Evolutionary conservation across 2,329 filamentous ascomycete species (phyloP).

Genomic region (Fusarium fujikuroi): DNA sequence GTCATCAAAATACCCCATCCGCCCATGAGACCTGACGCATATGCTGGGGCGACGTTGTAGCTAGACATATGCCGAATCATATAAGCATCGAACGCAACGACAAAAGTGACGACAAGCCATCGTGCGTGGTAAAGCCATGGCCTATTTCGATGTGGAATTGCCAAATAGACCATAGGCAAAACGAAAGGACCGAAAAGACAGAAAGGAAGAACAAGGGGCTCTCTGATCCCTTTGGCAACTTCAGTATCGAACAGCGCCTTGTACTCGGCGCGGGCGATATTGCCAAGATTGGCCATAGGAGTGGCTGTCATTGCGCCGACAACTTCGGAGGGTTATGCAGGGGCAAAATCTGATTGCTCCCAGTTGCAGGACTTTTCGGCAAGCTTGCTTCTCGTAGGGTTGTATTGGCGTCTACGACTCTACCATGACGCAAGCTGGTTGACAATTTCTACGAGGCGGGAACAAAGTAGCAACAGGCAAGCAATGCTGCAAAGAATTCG

Average conservation of each 20-base stretch:
- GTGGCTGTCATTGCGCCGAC: constrained; percentile 13
- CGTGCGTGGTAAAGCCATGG: constrained; percentile 61
- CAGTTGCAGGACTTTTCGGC: neutral
- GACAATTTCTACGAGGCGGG: neutral
- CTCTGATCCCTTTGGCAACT: constrained; percentile 52
- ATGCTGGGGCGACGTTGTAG: constrained; percentile 61
- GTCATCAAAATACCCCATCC: constrained; percentile 63
- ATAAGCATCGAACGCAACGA: constrained; percentile 57
- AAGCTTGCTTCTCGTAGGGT: constrained; percentile 10
- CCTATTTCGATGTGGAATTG: constrained; percentile 62
- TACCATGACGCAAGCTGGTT: constrained; percentile 26
- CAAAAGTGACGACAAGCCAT: constrained; percentile 60
- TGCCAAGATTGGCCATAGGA: constrained; percentile 36
- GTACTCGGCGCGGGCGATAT: constrained; percentile 48
- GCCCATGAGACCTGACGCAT: constrained; percentile 61
- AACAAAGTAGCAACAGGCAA: neutral
- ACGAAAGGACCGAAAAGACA: constrained; percentile 59
- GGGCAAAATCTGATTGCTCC: neutral
- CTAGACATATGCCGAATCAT: constrained; percentile 58
- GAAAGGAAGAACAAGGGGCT: constrained; percentile 65
- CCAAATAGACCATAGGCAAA: constrained; percentile 65
- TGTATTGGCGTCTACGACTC: constrained; percentile 11
- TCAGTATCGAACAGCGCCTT: constrained; percentile 51
- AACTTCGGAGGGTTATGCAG: neutral
- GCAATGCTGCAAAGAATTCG: neutral